Conservation (phyloP, 2,329 filamentous ascomycete genomes). For the Knoxdaviesia proteae region DNA sequence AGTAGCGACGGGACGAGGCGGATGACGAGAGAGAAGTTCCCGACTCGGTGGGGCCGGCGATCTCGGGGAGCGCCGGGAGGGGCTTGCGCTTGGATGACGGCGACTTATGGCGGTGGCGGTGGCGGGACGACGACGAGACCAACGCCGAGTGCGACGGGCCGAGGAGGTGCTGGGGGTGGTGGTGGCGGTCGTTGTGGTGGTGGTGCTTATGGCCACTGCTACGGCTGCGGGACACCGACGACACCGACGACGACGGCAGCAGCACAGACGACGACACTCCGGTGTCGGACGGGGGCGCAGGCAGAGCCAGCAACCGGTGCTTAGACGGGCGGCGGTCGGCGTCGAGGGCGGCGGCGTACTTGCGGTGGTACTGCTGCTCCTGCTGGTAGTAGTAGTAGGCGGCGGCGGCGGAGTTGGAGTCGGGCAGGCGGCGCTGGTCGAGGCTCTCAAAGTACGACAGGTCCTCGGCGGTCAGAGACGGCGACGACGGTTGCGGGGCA, state of each 20-base stretch:
- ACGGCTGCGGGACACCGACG: background rate
- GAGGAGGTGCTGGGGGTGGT: conserved; percentile 8
- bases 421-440: background rate
- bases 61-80: conserved; percentile 6
- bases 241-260: background rate
- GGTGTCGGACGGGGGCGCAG: too few species aligned
- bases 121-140: background rate
- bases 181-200: conserved; percentile 4
- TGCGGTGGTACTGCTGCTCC: too few species aligned
- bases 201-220: background rate
- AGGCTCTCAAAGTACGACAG: background rate
- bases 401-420: too few species aligned
- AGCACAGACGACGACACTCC: background rate
- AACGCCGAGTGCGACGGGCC: conserved; percentile 3
- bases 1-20: too few species aligned
- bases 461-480: background rate
- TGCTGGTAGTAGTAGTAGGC: too few species aligned
- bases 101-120: background rate
- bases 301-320: too few species aligned
- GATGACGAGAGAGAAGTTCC: too few species aligned
- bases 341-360: too few species aligned
- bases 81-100: conserved; percentile 2
- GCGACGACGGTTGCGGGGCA: background rate
- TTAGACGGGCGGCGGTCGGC: too few species aligned
- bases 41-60: background rate